phyloP scores from a whole-genome alignment of 73 alveolate genomes.

The Tetrahymena thermophila region DNA sequence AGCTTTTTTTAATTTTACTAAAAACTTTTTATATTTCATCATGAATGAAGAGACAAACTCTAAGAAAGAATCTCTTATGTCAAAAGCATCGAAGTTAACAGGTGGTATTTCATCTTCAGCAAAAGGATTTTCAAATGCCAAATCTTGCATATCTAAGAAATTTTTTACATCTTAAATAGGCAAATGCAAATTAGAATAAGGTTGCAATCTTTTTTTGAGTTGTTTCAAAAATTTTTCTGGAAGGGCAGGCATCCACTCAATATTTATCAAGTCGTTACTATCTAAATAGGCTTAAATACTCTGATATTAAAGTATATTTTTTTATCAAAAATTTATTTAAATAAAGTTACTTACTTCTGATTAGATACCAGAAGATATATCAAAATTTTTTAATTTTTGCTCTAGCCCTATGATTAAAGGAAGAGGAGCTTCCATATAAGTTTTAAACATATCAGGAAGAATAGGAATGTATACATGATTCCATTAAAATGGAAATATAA shows the following conservation, averaged over 20 bases:
- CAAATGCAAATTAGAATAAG: neutral
- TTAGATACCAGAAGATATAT: neutral
- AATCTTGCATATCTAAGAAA: neutral
- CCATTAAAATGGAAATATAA: conserved; percentile 27
- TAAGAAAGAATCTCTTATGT: conserved; percentile 35
- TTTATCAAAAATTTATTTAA: no score
- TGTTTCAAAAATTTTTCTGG: conserved; percentile 25
- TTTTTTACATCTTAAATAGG: neutral
- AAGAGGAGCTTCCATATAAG: conserved; percentile 30
- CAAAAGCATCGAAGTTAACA: conserved; percentile 3
- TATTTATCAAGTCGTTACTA: conserved; percentile 24
- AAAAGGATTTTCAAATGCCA: neutral
- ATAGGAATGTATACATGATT: conserved; percentile 19
- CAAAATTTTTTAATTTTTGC: neutral
- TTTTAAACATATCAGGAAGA: conserved; percentile 18
- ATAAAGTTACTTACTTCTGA: neutral
- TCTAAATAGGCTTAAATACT: conserved; percentile 39
- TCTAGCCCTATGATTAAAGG: conserved; percentile 22
- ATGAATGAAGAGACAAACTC: conserved; percentile 11
- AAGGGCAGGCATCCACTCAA: conserved; percentile 9
- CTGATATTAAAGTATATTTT: neutral
- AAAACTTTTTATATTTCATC: conserved; percentile 28
- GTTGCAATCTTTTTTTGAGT: conserved; percentile 6
- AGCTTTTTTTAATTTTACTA: neutral
- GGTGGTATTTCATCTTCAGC: neutral